Base-by-base conservation (phyloP, 2,329 filamentous ascomycete species). In the Verticillium nonalfalfae region DNA sequence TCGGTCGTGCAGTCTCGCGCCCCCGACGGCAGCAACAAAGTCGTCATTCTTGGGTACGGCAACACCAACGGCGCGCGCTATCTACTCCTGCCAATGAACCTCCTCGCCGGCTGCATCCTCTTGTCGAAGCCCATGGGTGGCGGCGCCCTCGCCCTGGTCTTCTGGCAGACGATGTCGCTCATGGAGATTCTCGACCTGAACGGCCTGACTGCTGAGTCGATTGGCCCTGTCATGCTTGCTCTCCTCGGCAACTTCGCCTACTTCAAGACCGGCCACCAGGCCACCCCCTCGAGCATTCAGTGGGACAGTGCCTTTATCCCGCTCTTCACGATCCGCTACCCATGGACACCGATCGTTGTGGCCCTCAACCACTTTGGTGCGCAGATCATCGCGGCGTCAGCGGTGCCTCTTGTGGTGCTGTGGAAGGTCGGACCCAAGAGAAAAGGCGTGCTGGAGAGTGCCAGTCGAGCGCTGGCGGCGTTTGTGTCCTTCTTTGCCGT, bases 261-360 rank as follows among this genome's bases (percentile, higher is more conserved):
- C 80, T 99, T 99, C 85, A 97, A 96, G 72, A 99, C 95, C 0
- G 95, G 95, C 64, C 95, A 99, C 75, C 94, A 98, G 76, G 94
- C 94, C 13, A 90, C 88, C 0, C 83, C 97, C 31, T 85, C 88
- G 67, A 91, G 87, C 66, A 94, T 99, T 70, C 95, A 99, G 72
- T 99, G 95, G 95, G 95, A 99, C 76, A 85, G 86, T 21, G 94
- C 93, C 3, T 99, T 99, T 76, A 91, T 99, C 66, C 90, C 94
- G 0, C 82, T 98, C 7, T 86, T 89, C 62, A 86, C 85, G 6
- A 85, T 99, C 65, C 85, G 85, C 61, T 97, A 99, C 75, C 95
- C 95, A 1, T 97, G 91, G 90, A 90, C 87, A 0, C 93, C 93
- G 0, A 71, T 98, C 2, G 80, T 95, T 31, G 86, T 99, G 39